phyloP scores from a whole-genome alignment of 106 monocot genomes.

The Triglochin maritima region DNA sequence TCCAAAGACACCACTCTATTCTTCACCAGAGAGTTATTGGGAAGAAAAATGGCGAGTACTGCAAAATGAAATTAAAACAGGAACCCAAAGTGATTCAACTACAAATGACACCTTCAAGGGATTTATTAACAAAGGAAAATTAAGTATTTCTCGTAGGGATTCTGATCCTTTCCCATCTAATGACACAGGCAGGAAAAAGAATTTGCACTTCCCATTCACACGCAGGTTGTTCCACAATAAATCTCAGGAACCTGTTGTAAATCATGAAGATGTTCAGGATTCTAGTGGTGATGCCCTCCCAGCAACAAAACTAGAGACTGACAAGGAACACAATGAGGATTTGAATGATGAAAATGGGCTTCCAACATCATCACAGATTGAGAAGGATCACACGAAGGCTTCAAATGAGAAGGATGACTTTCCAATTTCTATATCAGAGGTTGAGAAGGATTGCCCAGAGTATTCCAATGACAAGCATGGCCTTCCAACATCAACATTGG shows the following conservation, averaged over 20 bases:
- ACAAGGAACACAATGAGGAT: neutral
- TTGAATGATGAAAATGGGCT: conserved; percentile 9
- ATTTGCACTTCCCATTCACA: too few relatives aligned
- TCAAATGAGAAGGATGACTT: neutral
- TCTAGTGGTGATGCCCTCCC: too few relatives aligned
- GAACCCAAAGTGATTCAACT: conserved; percentile 3
- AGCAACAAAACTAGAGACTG: too few relatives aligned
- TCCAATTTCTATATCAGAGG: conserved; percentile 3
- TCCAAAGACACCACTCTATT: conserved; percentile 14
- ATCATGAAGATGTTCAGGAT: too few relatives aligned
- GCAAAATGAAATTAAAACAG: conserved; percentile 14
- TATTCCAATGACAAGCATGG: neutral
- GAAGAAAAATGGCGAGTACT: conserved; percentile 63
- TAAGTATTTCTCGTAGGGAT: conserved; percentile 18
- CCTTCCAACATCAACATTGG: too few relatives aligned
- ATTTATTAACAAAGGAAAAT: neutral
- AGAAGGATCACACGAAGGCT: neutral
- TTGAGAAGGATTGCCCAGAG: neutral
- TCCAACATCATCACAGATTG: conserved; percentile 17
- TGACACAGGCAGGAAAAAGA: too few relatives aligned
- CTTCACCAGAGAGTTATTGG: conserved; percentile 46
- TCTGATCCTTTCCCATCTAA: conserved; percentile 17
- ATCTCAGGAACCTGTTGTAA: too few relatives aligned
- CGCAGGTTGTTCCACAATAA: too few relatives aligned
- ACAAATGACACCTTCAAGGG: conserved; percentile 3